Percentiles rank a stretch among this genome's conserved stretches.
Conservation (phyloP, 345 rosid genomes). For the Streptanthus diversifolius region DNA sequence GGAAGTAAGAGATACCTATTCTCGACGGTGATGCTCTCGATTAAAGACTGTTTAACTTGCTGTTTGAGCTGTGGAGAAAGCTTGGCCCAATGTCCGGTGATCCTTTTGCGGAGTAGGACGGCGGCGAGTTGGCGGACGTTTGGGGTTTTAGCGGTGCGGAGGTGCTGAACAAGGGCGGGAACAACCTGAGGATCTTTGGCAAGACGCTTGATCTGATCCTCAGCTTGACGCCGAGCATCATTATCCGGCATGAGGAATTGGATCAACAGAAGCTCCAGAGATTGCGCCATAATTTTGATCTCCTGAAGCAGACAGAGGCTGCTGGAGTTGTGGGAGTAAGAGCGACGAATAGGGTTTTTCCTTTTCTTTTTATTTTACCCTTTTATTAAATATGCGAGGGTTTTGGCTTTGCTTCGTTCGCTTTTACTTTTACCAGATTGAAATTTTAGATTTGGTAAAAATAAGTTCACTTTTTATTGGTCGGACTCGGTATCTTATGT, state of each 20-base stretch:
- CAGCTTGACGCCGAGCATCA: slow-evolving; percentile 95
- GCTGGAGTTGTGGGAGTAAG: background rate
- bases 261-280: slow-evolving; percentile 82
- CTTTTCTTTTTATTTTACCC: background rate
- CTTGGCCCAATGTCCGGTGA: slow-evolving; percentile 99
- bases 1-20: slow-evolving; percentile 51
- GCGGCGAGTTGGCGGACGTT: slow-evolving; percentile 98
- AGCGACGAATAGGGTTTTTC: slow-evolving; percentile 30
- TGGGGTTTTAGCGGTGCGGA: slow-evolving; percentile 98
- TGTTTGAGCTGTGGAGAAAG: slow-evolving; percentile 75
- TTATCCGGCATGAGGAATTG: slow-evolving; percentile 99
- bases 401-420: slow-evolving; percentile 7
- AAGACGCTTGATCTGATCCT: slow-evolving; percentile 91
- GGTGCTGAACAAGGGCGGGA: slow-evolving; percentile 92
- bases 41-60: slow-evolving; percentile 78
- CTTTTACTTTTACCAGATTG: background rate
- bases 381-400: slow-evolving; percentile 16
- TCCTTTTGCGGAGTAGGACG: slow-evolving; percentile 97
- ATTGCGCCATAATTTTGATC: slow-evolving; percentile 65
- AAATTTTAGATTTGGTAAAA: background rate
- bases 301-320: slow-evolving; percentile 25
- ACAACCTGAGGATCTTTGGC: slow-evolving; percentile 99
- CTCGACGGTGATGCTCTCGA: slow-evolving; percentile 92
- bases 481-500: background rate
- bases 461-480: background rate